These are phyloP conservation scores for Globisporangium mamillatum DNA, from an alignment of 352 stramenopile species.

Conservation along the genomic window DNA sequence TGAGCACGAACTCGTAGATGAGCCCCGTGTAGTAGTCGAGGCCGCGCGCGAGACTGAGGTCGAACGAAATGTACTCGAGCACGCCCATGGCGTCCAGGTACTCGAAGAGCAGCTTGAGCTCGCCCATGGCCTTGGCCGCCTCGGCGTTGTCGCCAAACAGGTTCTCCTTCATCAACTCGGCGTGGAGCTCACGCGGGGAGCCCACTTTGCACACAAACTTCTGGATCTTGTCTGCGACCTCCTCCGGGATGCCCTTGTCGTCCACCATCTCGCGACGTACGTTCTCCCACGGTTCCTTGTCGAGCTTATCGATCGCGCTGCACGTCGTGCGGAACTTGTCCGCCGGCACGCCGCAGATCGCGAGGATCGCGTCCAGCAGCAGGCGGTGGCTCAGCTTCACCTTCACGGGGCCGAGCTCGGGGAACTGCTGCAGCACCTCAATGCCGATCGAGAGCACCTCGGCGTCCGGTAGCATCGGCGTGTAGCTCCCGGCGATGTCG, in stretches of 20 bases:
- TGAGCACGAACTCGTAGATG: slow-evolving; percentile 99
- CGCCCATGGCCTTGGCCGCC: slow-evolving; percentile 83
- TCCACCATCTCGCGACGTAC: slow-evolving; percentile 94
- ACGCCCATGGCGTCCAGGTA: slow-evolving; percentile 98
- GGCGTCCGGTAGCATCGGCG: slow-evolving; percentile 95
- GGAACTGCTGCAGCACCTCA: slow-evolving; percentile 88
- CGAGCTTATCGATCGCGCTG: slow-evolving; percentile 98
- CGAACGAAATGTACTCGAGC: slow-evolving; percentile 93
- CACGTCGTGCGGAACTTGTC: slow-evolving; percentile 98
- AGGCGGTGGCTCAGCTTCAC: slow-evolving; percentile 98
- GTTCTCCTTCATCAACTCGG: slow-evolving; percentile 62
- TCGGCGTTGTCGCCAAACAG: slow-evolving; percentile 91
- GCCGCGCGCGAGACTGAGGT: slow-evolving; percentile 95
- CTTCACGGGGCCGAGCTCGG: slow-evolving; percentile 88
- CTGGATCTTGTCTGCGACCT: slow-evolving; percentile 94
- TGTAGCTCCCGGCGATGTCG: slow-evolving; percentile 95
- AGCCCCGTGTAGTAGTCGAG: slow-evolving; percentile 99
- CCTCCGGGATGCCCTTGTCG: slow-evolving; percentile 92
- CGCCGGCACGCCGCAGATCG: slow-evolving; percentile 95
- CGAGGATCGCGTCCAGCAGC: slow-evolving; percentile 96
- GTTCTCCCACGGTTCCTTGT: slow-evolving; percentile 95
- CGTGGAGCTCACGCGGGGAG: slow-evolving; percentile 83
- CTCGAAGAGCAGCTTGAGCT: slow-evolving; percentile 94
- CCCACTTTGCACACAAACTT: slow-evolving; percentile 92
- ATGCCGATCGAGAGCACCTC: slow-evolving; percentile 96